Evolutionary conservation across 208 protist species (phyloP), one percentile per base, ranked within the genome.

Genomic region (Trichomonas tenax): DNA sequence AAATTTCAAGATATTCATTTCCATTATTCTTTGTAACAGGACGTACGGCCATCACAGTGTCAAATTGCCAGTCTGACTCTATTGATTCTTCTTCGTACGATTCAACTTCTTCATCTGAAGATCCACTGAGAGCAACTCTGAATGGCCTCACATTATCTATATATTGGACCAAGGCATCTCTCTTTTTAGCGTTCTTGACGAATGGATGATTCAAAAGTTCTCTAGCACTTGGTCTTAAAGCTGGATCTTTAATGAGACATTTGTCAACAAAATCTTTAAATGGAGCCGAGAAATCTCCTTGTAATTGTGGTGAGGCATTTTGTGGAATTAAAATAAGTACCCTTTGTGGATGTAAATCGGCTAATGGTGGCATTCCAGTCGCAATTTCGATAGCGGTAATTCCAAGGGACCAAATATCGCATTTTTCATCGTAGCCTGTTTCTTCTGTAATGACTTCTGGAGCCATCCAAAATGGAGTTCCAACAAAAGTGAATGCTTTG

Each of bases 401-500:
- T 11, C 96, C 97, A 36, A 97, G 63, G 34, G 86, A 96, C 97
- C 97, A 97, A 46, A 97, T 97, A 95, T 97, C 97, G 21, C 96
- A 93, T 41, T 95, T 51, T 49, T 72, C 63, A 81, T 86, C 72
- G n/a, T 97, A 97, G 31, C 63, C 81, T 23, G 9, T 48, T 51
- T 86, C 97, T n/a, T 49, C 96, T 58, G 26, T 34, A n/a, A 98
- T 96, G 40, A 97, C 51, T 58, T 98, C 97, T 44, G 97, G 97
- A 4, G 97, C 97, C 97, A 98, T 98, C 97, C 97, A 98, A 58
- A 97, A 96, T 15, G 97, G 97, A 6, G 97, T 97, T 40, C 97
- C 97, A 45, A 96, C 96, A 51, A 93, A 93, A 17, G 86, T 51
- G 6, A 38, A 51, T 14, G 86, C 86, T 93, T 93, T 93, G 31